A percentile compares a stretch with the other conserved stretches of the same genome.
Conservation (phyloP, 73 alveolate species). For the Breviolum minutum region DNA sequence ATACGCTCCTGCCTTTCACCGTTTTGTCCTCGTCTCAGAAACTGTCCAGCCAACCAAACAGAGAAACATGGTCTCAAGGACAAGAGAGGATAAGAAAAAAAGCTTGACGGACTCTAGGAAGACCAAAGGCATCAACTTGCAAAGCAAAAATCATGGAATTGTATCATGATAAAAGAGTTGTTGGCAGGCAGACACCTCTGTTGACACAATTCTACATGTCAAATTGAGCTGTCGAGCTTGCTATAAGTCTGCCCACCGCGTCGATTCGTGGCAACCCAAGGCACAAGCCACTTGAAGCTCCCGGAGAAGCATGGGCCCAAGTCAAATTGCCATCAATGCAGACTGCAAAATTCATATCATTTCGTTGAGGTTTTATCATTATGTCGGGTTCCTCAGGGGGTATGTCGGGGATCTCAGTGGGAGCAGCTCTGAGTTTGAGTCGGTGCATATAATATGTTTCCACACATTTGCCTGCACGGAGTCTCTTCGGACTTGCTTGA, state of each 20-base stretch:
- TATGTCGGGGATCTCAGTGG: conserved; percentile 5
- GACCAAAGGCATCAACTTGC: neutral
- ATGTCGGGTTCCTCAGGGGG: neutral
- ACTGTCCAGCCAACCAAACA: neutral
- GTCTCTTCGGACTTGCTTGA: neutral
- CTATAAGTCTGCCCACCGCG: too few relatives aligned
- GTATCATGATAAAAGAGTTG: too few relatives aligned
- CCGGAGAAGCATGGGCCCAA: neutral
- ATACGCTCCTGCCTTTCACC: conserved; percentile 14
- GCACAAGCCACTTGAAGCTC: too few relatives aligned
- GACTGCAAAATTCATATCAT: neutral
- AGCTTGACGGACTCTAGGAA: too few relatives aligned
- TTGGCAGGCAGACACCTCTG: too few relatives aligned
- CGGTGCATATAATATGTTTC: neutral
- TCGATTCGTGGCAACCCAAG: too few relatives aligned
- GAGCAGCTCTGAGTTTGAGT: neutral
- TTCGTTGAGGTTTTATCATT: neutral
- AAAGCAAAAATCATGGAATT: neutral
- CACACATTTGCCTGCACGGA: neutral
- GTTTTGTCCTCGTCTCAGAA: conserved; percentile 8
- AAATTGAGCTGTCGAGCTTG: neutral
- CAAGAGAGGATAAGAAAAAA: too few relatives aligned
- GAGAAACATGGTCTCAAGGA: too few relatives aligned
- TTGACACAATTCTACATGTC: neutral
- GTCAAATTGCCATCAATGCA: neutral